A percentile compares a stretch with the other conserved stretches of the same genome.
Evolutionary conservation across 805 yeast species (phyloP).

Genomic region (Jamesozyma jinghongensis): DNA sequence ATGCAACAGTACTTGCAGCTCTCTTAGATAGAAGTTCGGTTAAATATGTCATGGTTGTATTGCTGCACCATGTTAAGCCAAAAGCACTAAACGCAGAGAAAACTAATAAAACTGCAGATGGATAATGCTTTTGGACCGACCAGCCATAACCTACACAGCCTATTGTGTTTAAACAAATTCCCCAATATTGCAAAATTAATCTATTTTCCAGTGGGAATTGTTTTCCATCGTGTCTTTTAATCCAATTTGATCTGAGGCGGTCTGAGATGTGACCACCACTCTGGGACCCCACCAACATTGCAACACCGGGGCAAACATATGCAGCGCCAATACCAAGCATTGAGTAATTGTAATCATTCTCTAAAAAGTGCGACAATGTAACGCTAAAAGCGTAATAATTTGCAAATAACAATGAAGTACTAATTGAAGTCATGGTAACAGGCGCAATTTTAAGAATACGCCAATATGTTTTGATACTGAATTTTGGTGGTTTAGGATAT

Average conservation of each 20-base stretch:
- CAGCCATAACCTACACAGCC: slow-evolving; percentile 48
- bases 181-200: slow-evolving; percentile 36
- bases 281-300: slow-evolving; percentile 41
- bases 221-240: slow-evolving; percentile 22
- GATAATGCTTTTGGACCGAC: slow-evolving; percentile 36
- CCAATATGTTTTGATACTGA: slow-evolving; percentile 33
- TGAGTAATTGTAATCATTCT: slow-evolving; percentile 31
- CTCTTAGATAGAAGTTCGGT: slow-evolving; percentile 42
- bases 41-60: slow-evolving; percentile 44
- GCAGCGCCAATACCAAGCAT: slow-evolving; percentile 35
- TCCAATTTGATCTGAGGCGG: slow-evolving; percentile 24
- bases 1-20: slow-evolving; percentile 46
- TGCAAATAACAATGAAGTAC: slow-evolving; percentile 45
- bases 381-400: slow-evolving; percentile 46
- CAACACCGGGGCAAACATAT: slow-evolving; percentile 45
- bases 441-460: slow-evolving; percentile 35
- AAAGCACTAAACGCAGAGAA: slow-evolving; percentile 40
- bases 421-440: slow-evolving; percentile 37
- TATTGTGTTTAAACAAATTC: slow-evolving; percentile 34
- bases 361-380: slow-evolving; percentile 37
- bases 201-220: slow-evolving; percentile 39
- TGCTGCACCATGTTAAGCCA: slow-evolving; percentile 49
- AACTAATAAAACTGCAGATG: slow-evolving; percentile 34
- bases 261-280: slow-evolving; percentile 44
- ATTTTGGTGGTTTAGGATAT: slow-evolving; percentile 41